These are phyloP conservation scores for Cystofilobasidium capitatum DNA, from an alignment of 768 basidiomycete genomes.

Conservation along the genomic window DNA sequence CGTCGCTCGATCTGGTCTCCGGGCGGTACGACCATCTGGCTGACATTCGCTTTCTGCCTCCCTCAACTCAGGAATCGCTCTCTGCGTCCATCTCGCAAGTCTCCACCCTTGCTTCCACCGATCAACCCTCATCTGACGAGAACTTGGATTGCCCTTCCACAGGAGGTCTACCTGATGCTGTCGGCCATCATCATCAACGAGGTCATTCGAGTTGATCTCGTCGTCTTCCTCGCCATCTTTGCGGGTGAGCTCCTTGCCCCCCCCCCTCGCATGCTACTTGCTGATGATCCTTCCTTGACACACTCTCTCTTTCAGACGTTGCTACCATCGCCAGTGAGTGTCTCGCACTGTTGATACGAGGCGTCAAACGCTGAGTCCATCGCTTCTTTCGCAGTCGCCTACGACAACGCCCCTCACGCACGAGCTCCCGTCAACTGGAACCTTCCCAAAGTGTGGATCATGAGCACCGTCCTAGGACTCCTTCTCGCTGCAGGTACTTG, in stretches of 20 bases:
- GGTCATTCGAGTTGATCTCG: conserved; percentile 46
- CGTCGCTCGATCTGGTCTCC: too few relatives aligned
- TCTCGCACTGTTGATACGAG: too few relatives aligned
- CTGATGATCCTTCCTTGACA: too few relatives aligned
- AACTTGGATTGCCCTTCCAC: too few relatives aligned
- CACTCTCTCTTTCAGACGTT: too few relatives aligned
- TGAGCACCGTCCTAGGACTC: conserved; percentile 43
- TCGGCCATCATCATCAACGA: conserved; percentile 47
- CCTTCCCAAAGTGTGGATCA: conserved; percentile 47
- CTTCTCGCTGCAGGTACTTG: conserved; percentile 45
- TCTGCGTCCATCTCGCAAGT: conserved; percentile 48
- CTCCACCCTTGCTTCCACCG: too few relatives aligned
- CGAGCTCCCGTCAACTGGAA: conserved; percentile 47
- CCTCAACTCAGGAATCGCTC: conserved; percentile 40
- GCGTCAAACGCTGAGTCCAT: too few relatives aligned
- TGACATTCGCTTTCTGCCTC: too few relatives aligned
- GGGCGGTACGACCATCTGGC: too few relatives aligned
- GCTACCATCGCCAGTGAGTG: too few relatives aligned
- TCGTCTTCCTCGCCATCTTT: conserved; percentile 46
- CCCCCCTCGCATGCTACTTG: neutral
- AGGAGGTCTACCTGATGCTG: conserved; percentile 45
- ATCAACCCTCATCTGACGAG: too few relatives aligned
- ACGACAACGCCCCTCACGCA: conserved; percentile 43
- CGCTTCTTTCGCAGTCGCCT: conserved; percentile 45
- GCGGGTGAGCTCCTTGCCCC: conserved; percentile 35